A percentile compares a stretch with the other conserved stretches of the same genome.
These are phyloP conservation scores for Diplodia corticola DNA, from an alignment of 2,329 filamentous ascomycete species.

Conservation along the genomic window DNA sequence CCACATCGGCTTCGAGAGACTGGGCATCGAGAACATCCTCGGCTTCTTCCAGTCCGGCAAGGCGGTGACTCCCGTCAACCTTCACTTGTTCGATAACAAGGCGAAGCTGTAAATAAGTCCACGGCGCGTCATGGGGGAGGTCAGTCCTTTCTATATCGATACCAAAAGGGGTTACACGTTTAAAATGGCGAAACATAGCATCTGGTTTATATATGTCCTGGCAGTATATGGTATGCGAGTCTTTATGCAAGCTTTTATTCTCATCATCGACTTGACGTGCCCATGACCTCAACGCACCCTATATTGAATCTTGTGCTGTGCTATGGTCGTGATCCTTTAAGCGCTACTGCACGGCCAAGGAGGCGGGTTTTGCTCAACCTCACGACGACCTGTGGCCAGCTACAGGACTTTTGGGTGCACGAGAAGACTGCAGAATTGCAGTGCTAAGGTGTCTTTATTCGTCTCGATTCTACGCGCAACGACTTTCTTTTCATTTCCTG, in stretches of 20 bases:
- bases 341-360: no score
- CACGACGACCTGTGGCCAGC: no score
- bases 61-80: conserved; percentile 63
- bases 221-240: not conserved
- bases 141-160: conserved; percentile 1
- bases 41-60: conserved; percentile 55
- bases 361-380: no score
- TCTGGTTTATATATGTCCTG: not conserved
- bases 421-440: not conserved
- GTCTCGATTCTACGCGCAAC: not conserved
- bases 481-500: not conserved
- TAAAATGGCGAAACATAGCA: not conserved
- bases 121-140: not conserved
- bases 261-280: not conserved
- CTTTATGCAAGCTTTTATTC: not conserved
- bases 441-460: not conserved
- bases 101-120: conserved; percentile 24
- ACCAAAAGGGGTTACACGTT: not conserved
- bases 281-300: no score
- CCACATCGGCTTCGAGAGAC: conserved; percentile 64
- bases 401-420: no score
- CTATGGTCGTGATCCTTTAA: no score
- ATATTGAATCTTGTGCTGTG: no score
- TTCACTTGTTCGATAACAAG: conserved; percentile 50
- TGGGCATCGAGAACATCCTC: conserved; percentile 67